Conservation (phyloP, 2,329 filamentous ascomycete genomes). For the Beauveria brongniartii region DNA sequence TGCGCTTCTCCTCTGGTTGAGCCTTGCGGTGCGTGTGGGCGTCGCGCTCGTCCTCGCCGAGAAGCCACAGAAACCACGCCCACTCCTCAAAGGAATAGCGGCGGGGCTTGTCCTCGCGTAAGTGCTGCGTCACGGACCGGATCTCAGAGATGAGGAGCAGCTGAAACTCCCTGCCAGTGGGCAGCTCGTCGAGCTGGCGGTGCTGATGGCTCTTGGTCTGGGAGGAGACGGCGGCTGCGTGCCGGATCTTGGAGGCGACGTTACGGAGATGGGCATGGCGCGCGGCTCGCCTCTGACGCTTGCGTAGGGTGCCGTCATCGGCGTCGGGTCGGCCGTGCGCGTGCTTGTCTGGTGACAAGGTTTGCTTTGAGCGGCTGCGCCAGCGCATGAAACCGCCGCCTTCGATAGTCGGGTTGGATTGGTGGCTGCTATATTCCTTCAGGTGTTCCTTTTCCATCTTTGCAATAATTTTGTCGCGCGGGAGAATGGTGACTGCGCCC, state of each 20-base stretch:
- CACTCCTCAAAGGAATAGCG: conserved; percentile 77
- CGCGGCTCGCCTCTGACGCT: background rate
- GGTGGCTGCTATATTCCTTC: conserved; percentile 32
- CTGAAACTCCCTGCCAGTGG: conserved; percentile 42
- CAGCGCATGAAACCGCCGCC: background rate
- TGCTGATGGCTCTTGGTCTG: conserved; percentile 22
- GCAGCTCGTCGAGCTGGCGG: conserved; percentile 30
- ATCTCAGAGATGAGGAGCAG: conserved; percentile 68
- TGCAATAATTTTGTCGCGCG: conserved; percentile 42
- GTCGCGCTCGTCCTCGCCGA: conserved; percentile 55
- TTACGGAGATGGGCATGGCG: background rate
- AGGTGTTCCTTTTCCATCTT: conserved; percentile 27
- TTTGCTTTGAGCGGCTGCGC: background rate
- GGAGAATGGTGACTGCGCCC: conserved; percentile 53
- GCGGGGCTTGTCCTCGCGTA: conserved; percentile 51
- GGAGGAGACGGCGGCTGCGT: conserved; percentile 5
- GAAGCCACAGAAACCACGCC: conserved; percentile 74
- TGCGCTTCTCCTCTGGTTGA: conserved; percentile 19
- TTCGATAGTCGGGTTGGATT: background rate
- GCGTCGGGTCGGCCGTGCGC: background rate
- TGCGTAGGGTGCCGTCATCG: background rate
- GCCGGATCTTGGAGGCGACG: conserved; percentile 1
- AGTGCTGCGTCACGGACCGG: conserved; percentile 48
- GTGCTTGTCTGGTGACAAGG: background rate
- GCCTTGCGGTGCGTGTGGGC: conserved; percentile 41